phyloP scores from a whole-genome alignment of 371 early-diverging fungal species.

The Zychaea mexicana region DNA sequence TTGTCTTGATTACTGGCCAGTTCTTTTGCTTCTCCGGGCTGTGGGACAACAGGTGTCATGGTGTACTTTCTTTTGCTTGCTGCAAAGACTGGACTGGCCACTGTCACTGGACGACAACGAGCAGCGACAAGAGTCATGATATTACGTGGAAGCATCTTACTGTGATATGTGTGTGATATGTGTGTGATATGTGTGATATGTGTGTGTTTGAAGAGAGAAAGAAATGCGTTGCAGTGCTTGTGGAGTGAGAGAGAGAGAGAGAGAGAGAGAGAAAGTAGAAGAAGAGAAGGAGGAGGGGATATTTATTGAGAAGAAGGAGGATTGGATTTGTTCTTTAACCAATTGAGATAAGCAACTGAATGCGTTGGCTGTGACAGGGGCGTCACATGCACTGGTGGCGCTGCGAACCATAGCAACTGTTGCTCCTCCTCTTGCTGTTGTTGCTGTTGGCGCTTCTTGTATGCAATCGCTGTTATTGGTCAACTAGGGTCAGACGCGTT shows the following conservation, averaged over 20 bases:
- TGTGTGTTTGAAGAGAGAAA: neutral
- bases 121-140: neutral
- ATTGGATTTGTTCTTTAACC: slow-evolving; percentile 12
- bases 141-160: slow-evolving; percentile 5
- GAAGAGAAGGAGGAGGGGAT: neutral
- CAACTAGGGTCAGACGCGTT: neutral
- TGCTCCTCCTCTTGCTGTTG: slow-evolving; percentile 34
- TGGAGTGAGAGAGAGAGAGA: neutral
- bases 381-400: slow-evolving; percentile 35
- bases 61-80: neutral
- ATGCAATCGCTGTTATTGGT: slow-evolving; percentile 21
- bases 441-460: slow-evolving; percentile 33
- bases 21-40: neutral
- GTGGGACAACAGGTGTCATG: slow-evolving; percentile 4
- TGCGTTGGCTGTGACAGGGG: slow-evolving; percentile 21
- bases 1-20: neutral
- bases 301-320: neutral
- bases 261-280: neutral
- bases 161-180: neutral
- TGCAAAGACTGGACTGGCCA: neutral
- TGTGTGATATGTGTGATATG: neutral
- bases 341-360: slow-evolving; percentile 37
- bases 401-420: slow-evolving; percentile 47
- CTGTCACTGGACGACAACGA: neutral
- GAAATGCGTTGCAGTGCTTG: too few relatives aligned